Evolutionary conservation across 1,284 basidiomycete genomes (phyloP), one percentile per base, ranked within the genome.

Genomic region (Ustilago shanxiensis): DNA sequence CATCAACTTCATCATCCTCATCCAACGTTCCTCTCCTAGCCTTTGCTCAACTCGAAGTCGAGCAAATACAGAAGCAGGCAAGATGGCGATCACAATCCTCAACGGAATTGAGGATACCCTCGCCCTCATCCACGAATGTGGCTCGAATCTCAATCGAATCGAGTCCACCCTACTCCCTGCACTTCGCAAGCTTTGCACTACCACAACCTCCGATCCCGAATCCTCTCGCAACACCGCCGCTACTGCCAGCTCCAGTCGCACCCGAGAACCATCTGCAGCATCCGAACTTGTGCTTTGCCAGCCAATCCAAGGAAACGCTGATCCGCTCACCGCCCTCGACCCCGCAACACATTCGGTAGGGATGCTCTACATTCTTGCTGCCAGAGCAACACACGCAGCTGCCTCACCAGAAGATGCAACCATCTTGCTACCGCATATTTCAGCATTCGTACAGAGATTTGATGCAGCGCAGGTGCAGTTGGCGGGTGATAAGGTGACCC

Each of bases 351-450:
- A 79, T 57, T 66, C 72, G 18, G 24, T 76, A 5, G 69, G 73
- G 35, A 63, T 76, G 67, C 68, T 80, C 29, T 73, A 72, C 76
- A 67, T 80, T 56, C 72, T 80, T 52, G 58, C 68, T 45, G 67
- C 67, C 4, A 56, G 60, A 51, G 57, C 55, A 1, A 65, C 55
- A 9, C 65, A 72, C 24, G 20, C 60, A 3, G 22, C 55, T 26
- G 33, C 26, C 35, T 57, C 71, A 4, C 8, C 20, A 4, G 66
- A 78, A 6, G 13, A 61, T 9, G 63, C 62, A 0, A 56, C 64
- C 2, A 22, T 47, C 39, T 53, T 74, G 11, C 53, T 78, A 3
- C 60, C 77, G 0, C 66, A 65, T 44, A 71, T 72, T 54, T 66
- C 50, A 9, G 47, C 61, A 1, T 76, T 72, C 28, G 65, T 60